These are phyloP conservation scores for Funneliformis caledonium DNA, from an alignment of 371 early-diverging fungal genomes.

Conservation along the genomic window DNA sequence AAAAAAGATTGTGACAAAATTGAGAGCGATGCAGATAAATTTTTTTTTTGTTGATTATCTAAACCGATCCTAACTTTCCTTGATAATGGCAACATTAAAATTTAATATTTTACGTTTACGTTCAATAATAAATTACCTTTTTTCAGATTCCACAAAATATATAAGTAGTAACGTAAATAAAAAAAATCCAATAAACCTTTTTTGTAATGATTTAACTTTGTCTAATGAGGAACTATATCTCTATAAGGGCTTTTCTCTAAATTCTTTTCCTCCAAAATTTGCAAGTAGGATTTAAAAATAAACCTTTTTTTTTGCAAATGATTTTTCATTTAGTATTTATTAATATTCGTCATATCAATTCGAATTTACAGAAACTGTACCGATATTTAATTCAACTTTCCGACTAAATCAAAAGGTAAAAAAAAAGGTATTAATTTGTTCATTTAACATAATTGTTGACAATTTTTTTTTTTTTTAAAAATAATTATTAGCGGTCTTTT, in stretches of 20 bases:
- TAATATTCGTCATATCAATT: neutral
- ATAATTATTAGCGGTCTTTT: slow-evolving; percentile 10
- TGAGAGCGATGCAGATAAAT: too few species aligned
- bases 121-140: neutral
- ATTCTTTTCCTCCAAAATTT: neutral
- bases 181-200: neutral
- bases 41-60: neutral
- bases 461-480: too few species aligned
- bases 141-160: neutral
- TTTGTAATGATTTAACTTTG: neutral
- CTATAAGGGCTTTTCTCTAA: too few species aligned
- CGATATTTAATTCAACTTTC: neutral
- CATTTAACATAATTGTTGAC: neutral
- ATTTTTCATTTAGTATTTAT: neutral
- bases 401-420: neutral
- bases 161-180: neutral
- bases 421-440: neutral
- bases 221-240: neutral
- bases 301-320: neutral
- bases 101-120: neutral
- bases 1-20: too few species aligned
- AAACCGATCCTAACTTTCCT: neutral
- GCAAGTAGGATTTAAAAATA: slow-evolving; percentile 7
- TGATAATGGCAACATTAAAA: neutral
- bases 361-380: neutral